Evolutionary conservation across 23 red algal species (phyloP).

Genomic region (Porphyridium purpureum): DNA sequence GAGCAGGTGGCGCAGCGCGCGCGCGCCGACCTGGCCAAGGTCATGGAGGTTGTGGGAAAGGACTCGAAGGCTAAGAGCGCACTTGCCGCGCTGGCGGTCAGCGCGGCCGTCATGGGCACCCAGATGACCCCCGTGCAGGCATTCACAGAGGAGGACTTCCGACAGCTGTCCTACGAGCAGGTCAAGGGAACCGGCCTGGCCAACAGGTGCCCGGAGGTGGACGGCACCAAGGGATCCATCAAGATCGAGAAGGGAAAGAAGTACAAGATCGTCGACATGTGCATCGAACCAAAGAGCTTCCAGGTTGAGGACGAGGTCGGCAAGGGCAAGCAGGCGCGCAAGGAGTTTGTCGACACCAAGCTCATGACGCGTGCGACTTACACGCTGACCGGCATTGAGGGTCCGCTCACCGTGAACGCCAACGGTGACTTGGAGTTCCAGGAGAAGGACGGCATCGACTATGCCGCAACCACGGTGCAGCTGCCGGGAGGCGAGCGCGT

Average conservation of each 20-base stretch:
- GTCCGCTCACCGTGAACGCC: conserved; percentile 31
- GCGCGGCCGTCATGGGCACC: background rate
- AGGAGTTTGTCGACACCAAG: conserved; percentile 89
- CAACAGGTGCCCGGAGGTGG: conserved; percentile 95
- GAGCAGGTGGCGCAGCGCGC: no score
- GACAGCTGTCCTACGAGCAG: conserved; percentile 85
- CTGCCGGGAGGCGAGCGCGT: conserved; percentile 95
- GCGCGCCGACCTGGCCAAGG: no score
- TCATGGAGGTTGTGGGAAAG: no score
- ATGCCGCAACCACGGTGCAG: conserved; percentile 92
- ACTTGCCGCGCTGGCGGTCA: no score
- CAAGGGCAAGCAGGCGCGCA: conserved; percentile 45
- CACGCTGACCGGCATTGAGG: conserved; percentile 81
- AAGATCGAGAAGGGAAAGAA: conserved; percentile 53
- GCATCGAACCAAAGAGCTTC: conserved; percentile 95
- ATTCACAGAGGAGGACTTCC: conserved; percentile 61
- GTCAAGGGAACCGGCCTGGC: conserved; percentile 95
- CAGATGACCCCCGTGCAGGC: conserved; percentile 13
- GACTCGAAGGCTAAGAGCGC: no score
- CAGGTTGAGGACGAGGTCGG: conserved; percentile 85
- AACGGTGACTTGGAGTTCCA: conserved; percentile 47
- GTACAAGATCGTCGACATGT: conserved; percentile 98
- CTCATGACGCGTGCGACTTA: conserved; percentile 95
- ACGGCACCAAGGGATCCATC: conserved; percentile 69
- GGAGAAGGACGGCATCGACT: conserved; percentile 97